Evolutionary conservation across 2,329 filamentous ascomycete species (phyloP).

Genomic region (Xylariaceae sp.): DNA sequence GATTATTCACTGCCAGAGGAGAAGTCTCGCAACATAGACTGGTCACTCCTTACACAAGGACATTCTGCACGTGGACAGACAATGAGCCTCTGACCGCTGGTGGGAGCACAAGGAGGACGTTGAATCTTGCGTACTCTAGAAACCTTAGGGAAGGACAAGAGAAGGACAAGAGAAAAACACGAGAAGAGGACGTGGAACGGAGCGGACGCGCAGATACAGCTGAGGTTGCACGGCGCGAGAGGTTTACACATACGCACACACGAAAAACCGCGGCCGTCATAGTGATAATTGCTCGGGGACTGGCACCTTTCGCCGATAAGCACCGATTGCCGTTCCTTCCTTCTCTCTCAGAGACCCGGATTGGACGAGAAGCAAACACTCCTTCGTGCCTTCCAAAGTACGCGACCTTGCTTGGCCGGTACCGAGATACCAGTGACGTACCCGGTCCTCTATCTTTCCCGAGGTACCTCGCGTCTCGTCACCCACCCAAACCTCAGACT

Average conservation of each 20-base stretch:
- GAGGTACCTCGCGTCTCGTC: background rate
- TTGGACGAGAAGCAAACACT: slow-evolving; percentile 10
- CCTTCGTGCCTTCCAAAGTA: background rate
- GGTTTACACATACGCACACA: slow-evolving; percentile 2
- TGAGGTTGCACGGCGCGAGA: slow-evolving; percentile 8
- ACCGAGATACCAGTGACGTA: background rate
- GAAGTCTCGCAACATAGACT: background rate
- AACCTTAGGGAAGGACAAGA: background rate
- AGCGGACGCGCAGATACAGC: slow-evolving; percentile 7
- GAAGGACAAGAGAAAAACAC: background rate
- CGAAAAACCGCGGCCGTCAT: background rate
- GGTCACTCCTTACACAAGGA: background rate
- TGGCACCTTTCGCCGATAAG: background rate
- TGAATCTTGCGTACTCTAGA: slow-evolving; percentile 2
- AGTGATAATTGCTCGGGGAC: slow-evolving; percentile 2
- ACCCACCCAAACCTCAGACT: no score
- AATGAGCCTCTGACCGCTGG: background rate
- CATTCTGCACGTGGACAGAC: slow-evolving; percentile 1
- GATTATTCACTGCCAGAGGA: background rate
- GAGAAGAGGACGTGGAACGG: background rate
- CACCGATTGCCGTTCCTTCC: background rate
- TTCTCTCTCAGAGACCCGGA: background rate
- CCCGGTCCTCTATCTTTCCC: background rate
- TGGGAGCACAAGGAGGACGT: slow-evolving; percentile 7
- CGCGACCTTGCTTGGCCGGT: background rate